Conservation (phyloP, 129 eudicot species). For the Apium graveolens region DNA sequence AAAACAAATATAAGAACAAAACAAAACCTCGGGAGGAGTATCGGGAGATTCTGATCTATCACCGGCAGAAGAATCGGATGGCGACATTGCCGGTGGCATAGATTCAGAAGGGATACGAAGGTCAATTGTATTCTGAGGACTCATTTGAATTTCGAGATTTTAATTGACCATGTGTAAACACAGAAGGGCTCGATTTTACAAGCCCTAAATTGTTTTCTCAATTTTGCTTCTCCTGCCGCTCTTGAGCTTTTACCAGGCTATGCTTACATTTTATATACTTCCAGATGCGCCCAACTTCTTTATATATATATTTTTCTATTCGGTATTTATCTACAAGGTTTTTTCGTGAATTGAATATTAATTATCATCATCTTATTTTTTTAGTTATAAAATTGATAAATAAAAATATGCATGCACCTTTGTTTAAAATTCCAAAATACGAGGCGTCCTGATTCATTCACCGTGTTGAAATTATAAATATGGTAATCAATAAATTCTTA, state of each 20-base stretch:
- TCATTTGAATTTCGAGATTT: neutral
- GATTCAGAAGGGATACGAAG: slow-evolving; percentile 25
- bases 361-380: too few relatives aligned
- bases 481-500: too few relatives aligned
- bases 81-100: slow-evolving; percentile 56
- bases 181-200: slow-evolving; percentile 26
- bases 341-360: too few relatives aligned
- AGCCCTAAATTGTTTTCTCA: slow-evolving; percentile 42
- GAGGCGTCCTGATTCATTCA: too few relatives aligned
- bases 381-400: too few relatives aligned
- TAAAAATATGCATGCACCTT: too few relatives aligned
- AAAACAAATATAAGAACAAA: neutral
- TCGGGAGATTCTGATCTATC: slow-evolving; percentile 43
- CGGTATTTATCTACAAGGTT: too few relatives aligned
- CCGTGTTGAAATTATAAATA: too few relatives aligned
- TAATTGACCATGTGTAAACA: neutral
- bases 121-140: slow-evolving; percentile 16
- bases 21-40: slow-evolving; percentile 25
- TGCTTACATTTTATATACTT: too few relatives aligned
- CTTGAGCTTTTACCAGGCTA: neutral
- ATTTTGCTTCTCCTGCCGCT: slow-evolving; percentile 9
- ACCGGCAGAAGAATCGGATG: slow-evolving; percentile 35
- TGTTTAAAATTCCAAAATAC: too few relatives aligned
- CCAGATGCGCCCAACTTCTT: too few relatives aligned
- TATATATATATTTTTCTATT: too few relatives aligned